These are phyloP conservation scores for Agaricus blazei DNA, from an alignment of 768 basidiomycete species.

Conservation along the genomic window DNA sequence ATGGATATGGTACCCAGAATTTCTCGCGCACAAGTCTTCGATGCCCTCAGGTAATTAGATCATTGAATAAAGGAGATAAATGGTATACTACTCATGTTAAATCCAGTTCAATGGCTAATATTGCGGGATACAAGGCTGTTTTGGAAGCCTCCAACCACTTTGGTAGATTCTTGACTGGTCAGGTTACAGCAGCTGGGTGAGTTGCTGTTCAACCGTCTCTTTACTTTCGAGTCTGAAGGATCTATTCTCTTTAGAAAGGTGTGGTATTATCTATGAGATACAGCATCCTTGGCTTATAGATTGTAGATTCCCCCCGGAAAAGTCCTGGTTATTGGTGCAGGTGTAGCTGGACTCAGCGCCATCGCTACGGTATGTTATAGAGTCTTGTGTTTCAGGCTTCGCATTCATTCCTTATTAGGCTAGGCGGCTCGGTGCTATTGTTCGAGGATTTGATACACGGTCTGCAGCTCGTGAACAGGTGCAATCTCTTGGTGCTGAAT, in stretches of 20 bases:
- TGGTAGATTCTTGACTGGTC: slow-evolving; percentile 85
- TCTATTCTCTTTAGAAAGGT: slow-evolving; percentile 25
- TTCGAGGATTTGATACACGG: slow-evolving; percentile 84
- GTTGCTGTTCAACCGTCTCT: slow-evolving; percentile 20
- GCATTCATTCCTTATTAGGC: slow-evolving; percentile 38
- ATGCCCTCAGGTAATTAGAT: slow-evolving; percentile 66
- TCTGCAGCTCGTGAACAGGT: slow-evolving; percentile 85
- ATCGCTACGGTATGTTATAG: slow-evolving; percentile 60
- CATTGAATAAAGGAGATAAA: neutral
- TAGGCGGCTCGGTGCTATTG: slow-evolving; percentile 79
- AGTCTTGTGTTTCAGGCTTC: neutral
- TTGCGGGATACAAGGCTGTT: slow-evolving; percentile 90
- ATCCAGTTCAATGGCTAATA: slow-evolving; percentile 86
- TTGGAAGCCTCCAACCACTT: slow-evolving; percentile 88
- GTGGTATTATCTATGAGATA: neutral
- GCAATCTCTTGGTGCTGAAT: slow-evolving; percentile 86
- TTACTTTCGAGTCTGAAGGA: neutral
- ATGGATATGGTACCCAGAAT: slow-evolving; percentile 94
- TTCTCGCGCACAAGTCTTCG: slow-evolving; percentile 86
- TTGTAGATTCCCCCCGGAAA: slow-evolving; percentile 79
- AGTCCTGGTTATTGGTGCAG: slow-evolving; percentile 83
- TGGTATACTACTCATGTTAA: slow-evolving; percentile 1
- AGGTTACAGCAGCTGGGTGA: slow-evolving; percentile 87
- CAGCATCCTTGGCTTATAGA: slow-evolving; percentile 1
- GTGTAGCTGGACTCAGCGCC: slow-evolving; percentile 85